A percentile compares a stretch with the other conserved stretches of the same genome.
Conservation (phyloP, 345 rosid genomes). For the Aquilaria malaccensis region DNA sequence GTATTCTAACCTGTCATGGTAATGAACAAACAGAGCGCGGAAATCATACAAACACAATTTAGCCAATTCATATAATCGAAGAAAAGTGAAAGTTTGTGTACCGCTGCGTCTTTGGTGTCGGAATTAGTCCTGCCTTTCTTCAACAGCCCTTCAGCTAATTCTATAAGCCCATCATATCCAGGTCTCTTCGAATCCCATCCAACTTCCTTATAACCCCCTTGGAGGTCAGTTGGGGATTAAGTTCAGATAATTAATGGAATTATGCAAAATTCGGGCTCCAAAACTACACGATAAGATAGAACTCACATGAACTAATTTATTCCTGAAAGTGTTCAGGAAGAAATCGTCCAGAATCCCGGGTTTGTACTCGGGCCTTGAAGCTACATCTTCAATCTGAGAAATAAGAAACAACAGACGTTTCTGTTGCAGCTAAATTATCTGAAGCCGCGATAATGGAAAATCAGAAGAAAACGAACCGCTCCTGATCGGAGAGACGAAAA, state of each 20-base stretch:
- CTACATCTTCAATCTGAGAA: slow-evolving; percentile 25
- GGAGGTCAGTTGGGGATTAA: not conserved
- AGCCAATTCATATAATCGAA: not conserved
- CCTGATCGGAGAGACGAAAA: slow-evolving; percentile 25
- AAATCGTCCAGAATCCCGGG: slow-evolving; percentile 45
- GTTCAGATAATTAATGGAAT: not conserved
- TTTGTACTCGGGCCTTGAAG: slow-evolving; percentile 33
- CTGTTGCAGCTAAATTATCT: too few relatives aligned
- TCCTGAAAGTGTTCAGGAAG: slow-evolving; percentile 58
- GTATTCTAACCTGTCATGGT: slow-evolving; percentile 51
- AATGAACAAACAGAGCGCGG: not conserved
- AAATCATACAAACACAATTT: not conserved
- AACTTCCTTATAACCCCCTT: slow-evolving; percentile 59
- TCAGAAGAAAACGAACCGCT: slow-evolving; percentile 14
- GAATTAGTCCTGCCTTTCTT: slow-evolving; percentile 46
- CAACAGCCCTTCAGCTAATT: slow-evolving; percentile 63
- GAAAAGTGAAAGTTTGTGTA: slow-evolving; percentile 14
- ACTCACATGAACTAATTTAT: slow-evolving; percentile 64
- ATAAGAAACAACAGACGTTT: not conserved
- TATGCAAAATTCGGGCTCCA: not conserved
- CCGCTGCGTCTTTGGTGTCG: slow-evolving; percentile 64
- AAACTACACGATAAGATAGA: not conserved
- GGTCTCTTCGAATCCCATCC: slow-evolving; percentile 91
- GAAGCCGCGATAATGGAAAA: not conserved
- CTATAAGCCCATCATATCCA: slow-evolving; percentile 77